phyloP scores from a whole-genome alignment of 495 filamentous ascomycete species.

The Trichoderma erinaceum region DNA sequence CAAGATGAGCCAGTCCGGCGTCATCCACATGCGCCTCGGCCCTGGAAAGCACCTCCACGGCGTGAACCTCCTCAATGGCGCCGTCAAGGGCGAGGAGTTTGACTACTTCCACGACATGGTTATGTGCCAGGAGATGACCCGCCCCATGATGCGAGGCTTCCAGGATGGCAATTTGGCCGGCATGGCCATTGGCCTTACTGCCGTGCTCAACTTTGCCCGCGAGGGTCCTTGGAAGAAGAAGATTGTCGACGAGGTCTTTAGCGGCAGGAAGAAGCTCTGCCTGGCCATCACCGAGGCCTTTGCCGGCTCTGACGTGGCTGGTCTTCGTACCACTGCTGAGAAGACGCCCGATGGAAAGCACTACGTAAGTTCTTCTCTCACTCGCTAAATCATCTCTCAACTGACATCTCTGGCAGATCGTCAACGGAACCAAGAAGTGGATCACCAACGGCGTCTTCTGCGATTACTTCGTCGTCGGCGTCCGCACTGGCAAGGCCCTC shows the following conservation, averaged over 20 bases:
- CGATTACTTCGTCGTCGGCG: slow-evolving; percentile 80
- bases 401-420: slow-evolving; percentile 35
- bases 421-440: slow-evolving; percentile 92
- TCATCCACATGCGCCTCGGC: slow-evolving; percentile 77
- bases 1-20: slow-evolving; percentile 63
- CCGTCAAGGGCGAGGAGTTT: slow-evolving; percentile 70
- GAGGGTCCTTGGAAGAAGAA: slow-evolving; percentile 59
- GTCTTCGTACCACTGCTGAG: slow-evolving; percentile 70
- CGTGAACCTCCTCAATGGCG: slow-evolving; percentile 59
- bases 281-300: slow-evolving; percentile 87
- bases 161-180: slow-evolving; percentile 61
- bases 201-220: slow-evolving; percentile 71
- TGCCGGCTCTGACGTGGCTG: slow-evolving; percentile 80
- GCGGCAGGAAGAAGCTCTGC: slow-evolving; percentile 80
- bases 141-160: slow-evolving; percentile 63
- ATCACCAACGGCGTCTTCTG: slow-evolving; percentile 83
- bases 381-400: background rate
- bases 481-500: slow-evolving; percentile 76
- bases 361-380: slow-evolving; percentile 37
- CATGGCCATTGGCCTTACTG: slow-evolving; percentile 78
- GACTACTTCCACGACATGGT: slow-evolving; percentile 86
- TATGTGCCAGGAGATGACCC: slow-evolving; percentile 63
- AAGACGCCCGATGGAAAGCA: slow-evolving; percentile 78
- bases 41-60: slow-evolving; percentile 79
- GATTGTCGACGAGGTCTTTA: slow-evolving; percentile 65